Conservation (phyloP, 2,329 filamentous ascomycete species). For the Aspergillus sp. region DNA sequence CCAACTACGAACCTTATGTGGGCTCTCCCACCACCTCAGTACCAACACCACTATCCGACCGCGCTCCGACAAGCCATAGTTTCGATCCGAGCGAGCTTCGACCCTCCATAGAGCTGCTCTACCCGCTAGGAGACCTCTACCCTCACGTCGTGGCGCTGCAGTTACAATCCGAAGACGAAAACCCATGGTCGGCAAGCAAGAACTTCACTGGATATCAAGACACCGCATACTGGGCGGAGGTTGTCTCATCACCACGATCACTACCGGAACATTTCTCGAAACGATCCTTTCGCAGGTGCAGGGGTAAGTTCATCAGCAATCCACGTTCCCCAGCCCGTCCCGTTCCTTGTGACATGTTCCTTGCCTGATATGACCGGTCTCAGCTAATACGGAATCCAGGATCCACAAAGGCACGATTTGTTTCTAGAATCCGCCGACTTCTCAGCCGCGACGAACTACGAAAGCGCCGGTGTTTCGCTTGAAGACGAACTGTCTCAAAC, state of each 20-base stretch:
- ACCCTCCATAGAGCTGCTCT: constrained; percentile 31
- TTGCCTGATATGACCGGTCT: constrained; percentile 13
- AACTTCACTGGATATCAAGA: constrained; percentile 32
- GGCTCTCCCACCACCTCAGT: constrained; percentile 14
- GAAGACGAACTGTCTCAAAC: neutral
- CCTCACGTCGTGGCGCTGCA: constrained; percentile 40
- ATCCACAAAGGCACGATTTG: constrained; percentile 27
- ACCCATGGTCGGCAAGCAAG: constrained; percentile 24
- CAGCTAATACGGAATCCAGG: constrained; percentile 23
- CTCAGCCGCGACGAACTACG: constrained; percentile 35
- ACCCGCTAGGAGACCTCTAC: constrained; percentile 35
- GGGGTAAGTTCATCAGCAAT: constrained; percentile 23
- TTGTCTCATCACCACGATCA: constrained; percentile 29
- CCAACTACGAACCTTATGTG: constrained; percentile 42
- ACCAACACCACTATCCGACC: constrained; percentile 3
- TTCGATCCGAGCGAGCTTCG: constrained; percentile 27
- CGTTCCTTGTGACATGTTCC: neutral
- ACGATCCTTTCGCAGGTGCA: constrained; percentile 22
- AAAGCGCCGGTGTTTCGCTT: constrained; percentile 22
- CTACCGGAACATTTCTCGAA: constrained; percentile 21
- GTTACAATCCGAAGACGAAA: constrained; percentile 29
- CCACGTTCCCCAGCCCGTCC: neutral
- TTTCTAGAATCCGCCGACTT: constrained; percentile 33
- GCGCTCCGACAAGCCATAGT: constrained; percentile 18
- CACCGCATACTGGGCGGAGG: constrained; percentile 32